Conservation (phyloP, 179 eudicot genomes). For the Camellia oleifera region DNA sequence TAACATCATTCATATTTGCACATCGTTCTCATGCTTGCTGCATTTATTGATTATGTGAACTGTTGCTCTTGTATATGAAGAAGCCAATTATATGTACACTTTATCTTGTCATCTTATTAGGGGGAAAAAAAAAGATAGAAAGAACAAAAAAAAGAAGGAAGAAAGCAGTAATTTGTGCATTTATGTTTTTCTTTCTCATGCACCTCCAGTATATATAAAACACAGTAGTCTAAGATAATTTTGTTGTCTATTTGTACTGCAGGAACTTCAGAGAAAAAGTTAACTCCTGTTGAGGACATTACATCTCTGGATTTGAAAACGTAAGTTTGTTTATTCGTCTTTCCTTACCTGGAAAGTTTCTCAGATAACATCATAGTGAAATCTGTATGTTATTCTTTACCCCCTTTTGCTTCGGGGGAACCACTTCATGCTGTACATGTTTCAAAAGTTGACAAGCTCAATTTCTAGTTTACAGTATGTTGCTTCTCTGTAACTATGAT, state of each 20-base stretch:
- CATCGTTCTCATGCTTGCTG: background rate
- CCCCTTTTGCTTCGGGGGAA: background rate
- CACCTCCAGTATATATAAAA: background rate
- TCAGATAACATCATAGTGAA: background rate
- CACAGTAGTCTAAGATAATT: background rate
- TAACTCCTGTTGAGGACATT: constrained; percentile 48
- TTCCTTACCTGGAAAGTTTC: background rate
- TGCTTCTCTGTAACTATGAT: background rate
- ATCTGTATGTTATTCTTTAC: background rate
- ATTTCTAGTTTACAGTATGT: background rate
- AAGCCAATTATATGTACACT: too few species aligned
- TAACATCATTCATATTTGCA: background rate
- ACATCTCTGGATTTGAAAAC: constrained; percentile 72
- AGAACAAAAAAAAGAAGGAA: background rate
- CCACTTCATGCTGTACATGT: background rate
- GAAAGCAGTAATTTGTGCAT: background rate
- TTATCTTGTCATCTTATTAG: background rate
- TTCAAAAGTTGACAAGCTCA: background rate
- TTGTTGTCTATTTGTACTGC: constrained; percentile 23
- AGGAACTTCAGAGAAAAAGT: constrained; percentile 67
- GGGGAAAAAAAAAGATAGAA: too few species aligned
- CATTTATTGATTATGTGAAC: background rate
- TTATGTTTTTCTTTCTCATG: constrained; percentile 7
- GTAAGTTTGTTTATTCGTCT: constrained; percentile 38
- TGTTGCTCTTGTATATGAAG: background rate